Base-by-base conservation (phyloP, 768 basidiomycete genomes). In the Boletus pseudopeckii region DNA sequence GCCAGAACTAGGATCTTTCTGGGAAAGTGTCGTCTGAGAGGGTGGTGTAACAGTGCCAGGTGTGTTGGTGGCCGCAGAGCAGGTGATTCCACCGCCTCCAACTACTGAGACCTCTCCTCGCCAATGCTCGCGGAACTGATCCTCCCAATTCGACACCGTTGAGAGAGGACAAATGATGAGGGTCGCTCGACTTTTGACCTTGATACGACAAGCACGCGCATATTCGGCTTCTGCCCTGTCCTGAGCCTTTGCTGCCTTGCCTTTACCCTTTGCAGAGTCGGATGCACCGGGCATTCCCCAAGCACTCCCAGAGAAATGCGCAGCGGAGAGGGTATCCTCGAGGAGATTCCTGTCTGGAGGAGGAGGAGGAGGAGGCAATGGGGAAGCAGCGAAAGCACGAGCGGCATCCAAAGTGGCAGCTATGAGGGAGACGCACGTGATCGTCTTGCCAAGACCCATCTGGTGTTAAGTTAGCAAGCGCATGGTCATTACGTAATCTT, bases 401-500 rank as follows among this genome's bases (percentile, higher is more conserved):
- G 97, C 90, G 0, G 88, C 79, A 46, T 67, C 61, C 14, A 95
- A 77, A 2, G 97, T 98, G 28, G 89, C 82, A 11, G 92, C 94
- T 47, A 99, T 88, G 46, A 99, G 79, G 15, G 96, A 90, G 24
- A 98, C 90, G 56, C 95, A 92, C 30, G 93, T 91, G 48, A 98
- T 93, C 0, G 96, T 98, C 73, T 98, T 98, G 17, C 96, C 96
- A 28, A 99, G 82, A 61, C 96, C 96, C 95, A 97, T 98, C 94
- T 97, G 54, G 49, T 5, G 17, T 9, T 7, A 32, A 11, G 28
- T 28, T 26, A 26, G 54, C 33, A 48, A 54, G 37, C 62, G 40
- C 43, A 50, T 26, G 20, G 53, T 58, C 46, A 50, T 50, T 59
- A 62, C 54, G 54, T 52, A 49, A 53, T 39, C 43, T 39, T 30